phyloP scores from a whole-genome alignment of 805 yeast species.

The Candida michaelii region DNA sequence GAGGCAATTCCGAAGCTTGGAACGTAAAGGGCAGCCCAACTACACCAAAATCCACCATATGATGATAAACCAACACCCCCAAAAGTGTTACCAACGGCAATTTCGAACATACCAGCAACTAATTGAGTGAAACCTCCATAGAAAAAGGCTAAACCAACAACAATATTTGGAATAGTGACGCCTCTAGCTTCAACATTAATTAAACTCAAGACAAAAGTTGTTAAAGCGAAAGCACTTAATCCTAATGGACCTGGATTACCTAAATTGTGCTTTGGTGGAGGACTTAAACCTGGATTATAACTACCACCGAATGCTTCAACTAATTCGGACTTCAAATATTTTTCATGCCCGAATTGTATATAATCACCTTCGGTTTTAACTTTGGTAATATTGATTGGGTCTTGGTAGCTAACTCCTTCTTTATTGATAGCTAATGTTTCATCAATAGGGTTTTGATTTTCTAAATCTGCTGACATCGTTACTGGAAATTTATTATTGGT shows the following conservation, averaged over 20 bases:
- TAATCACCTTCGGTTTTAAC: constrained; percentile 55
- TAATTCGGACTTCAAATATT: constrained; percentile 61
- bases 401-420: constrained; percentile 8
- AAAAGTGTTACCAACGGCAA: constrained; percentile 73
- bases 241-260: constrained; percentile 82
- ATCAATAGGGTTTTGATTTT: constrained; percentile 34
- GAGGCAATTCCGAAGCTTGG: constrained; percentile 36
- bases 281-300: constrained; percentile 60
- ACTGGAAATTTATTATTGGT: neutral
- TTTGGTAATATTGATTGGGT: constrained; percentile 23
- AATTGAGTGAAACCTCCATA: constrained; percentile 74
- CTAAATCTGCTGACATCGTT: constrained; percentile 33
- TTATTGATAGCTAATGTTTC: constrained; percentile 24
- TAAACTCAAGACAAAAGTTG: constrained; percentile 64
- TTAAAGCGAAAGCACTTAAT: constrained; percentile 66
- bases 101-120: constrained; percentile 74
- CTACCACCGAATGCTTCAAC: constrained; percentile 80
- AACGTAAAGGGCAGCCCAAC: constrained; percentile 61
- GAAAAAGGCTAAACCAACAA: constrained; percentile 65
- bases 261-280: constrained; percentile 42
- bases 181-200: constrained; percentile 69
- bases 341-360: constrained; percentile 69
- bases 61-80: constrained; percentile 65
- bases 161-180: constrained; percentile 56
- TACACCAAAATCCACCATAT: constrained; percentile 76